These are phyloP conservation scores for Aspergillus cristatus DNA, from an alignment of 495 filamentous ascomycete species.

Conservation along the genomic window DNA sequence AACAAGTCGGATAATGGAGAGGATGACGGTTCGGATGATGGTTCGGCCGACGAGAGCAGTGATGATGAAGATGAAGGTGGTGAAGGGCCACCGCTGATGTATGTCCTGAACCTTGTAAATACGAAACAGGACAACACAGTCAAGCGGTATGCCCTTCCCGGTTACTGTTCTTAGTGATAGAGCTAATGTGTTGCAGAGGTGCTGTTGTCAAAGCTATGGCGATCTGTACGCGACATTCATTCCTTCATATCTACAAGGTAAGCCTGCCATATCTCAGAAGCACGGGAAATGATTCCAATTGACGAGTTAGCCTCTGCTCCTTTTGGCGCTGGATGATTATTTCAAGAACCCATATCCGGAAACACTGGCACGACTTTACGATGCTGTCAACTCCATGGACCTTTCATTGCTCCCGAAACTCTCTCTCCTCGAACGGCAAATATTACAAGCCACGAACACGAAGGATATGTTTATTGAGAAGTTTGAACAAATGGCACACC, in stretches of 20 bases:
- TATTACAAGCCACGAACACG: conserved; percentile 82
- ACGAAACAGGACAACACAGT: conserved; percentile 91
- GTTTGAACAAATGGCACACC: conserved; percentile 88
- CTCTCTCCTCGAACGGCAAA: conserved; percentile 70
- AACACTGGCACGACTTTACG: conserved; percentile 81
- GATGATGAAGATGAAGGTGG: conserved; percentile 53
- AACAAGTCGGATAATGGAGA: conserved; percentile 40
- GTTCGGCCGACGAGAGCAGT: conserved; percentile 39
- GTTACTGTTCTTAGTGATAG: conserved; percentile 1
- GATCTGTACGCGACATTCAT: conserved; percentile 98
- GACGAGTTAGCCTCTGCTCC: conserved; percentile 63
- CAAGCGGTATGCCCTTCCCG: conserved; percentile 48
- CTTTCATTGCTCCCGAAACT: conserved; percentile 87
- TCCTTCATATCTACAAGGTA: conserved; percentile 97
- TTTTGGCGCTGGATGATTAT: conserved; percentile 95
- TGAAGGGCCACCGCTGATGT: conserved; percentile 85
- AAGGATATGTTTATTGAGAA: conserved; percentile 98
- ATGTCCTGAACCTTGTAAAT: conserved; percentile 95
- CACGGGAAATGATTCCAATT: conserved; percentile 8
- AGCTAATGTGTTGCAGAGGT: conserved; percentile 47
- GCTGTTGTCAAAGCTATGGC: conserved; percentile 98
- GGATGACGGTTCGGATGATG: conserved; percentile 34
- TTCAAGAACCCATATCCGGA: conserved; percentile 86
- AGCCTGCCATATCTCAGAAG: conserved; percentile 1
- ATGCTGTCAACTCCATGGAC: conserved; percentile 94